Percentiles rank a stretch among this genome's conserved stretches.
Evolutionary conservation across 1,284 basidiomycete species (phyloP).

Genomic region (Coniferiporia sulphurascens): DNA sequence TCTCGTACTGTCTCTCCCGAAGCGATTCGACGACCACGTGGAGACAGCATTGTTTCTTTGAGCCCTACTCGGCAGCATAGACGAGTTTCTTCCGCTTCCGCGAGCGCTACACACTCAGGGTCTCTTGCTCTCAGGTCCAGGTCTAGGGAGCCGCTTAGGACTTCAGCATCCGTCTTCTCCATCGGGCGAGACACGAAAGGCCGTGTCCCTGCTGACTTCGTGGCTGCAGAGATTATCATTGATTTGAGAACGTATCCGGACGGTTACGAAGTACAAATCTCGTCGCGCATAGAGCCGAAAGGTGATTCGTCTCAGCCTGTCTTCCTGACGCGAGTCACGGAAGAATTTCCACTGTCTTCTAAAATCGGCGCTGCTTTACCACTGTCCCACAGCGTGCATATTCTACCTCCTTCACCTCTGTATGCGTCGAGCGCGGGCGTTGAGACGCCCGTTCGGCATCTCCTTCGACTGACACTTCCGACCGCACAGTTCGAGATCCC

Average conservation of each 20-base stretch:
- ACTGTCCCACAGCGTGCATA: conserved; percentile 13
- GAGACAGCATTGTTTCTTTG: conserved; percentile 7
- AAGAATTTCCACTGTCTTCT: background rate
- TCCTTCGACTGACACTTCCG: conserved; percentile 74
- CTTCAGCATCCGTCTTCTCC: conserved; percentile 50
- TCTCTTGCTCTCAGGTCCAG: conserved; percentile 24
- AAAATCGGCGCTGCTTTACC: conserved; percentile 1
- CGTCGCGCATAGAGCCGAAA: conserved; percentile 28
- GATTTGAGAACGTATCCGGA: conserved; percentile 71
- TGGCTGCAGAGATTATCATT: conserved; percentile 68
- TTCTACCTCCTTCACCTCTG: conserved; percentile 31
- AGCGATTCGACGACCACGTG: background rate
- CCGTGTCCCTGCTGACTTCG: conserved; percentile 49
- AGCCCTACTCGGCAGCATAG: conserved; percentile 19
- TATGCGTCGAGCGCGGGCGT: conserved; percentile 69
- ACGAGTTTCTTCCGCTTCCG: conserved; percentile 20
- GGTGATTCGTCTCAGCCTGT: background rate
- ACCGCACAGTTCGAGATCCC: conserved; percentile 75
- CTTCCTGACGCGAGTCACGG: background rate
- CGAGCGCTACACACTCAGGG: background rate
- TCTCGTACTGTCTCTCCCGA: conserved; percentile 19
- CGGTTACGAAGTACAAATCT: conserved; percentile 58
- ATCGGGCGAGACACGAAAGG: conserved; percentile 35
- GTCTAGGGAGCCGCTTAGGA: conserved; percentile 31
- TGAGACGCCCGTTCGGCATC: conserved; percentile 60